Conservation (phyloP, 345 rosid genomes). For the Ceriops decandra region DNA sequence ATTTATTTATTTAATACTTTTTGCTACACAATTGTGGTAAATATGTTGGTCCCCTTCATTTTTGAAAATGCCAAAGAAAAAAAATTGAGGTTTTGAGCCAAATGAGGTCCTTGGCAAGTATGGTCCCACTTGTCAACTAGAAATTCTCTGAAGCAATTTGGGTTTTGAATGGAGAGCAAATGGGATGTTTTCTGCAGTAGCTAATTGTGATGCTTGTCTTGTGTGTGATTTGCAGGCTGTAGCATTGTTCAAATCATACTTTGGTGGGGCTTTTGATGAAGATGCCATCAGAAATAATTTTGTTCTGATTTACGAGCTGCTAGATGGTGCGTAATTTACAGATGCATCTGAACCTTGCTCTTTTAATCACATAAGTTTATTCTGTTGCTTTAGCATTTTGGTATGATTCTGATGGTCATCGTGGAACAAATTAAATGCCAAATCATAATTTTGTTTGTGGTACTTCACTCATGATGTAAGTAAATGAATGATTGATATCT, state of each 20-base stretch:
- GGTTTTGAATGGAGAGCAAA: background rate
- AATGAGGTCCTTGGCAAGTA: background rate
- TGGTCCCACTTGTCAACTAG: no score
- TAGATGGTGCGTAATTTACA: conserved; percentile 61
- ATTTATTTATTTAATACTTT: no score
- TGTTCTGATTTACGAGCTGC: conserved; percentile 90
- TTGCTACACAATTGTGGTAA: background rate
- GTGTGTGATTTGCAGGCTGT: conserved; percentile 58
- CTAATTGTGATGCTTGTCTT: conserved; percentile 3
- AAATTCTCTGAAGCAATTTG: background rate
- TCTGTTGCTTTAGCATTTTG: background rate
- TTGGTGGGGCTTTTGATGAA: conserved; percentile 99
- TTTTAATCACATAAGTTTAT: background rate
- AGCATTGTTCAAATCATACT: conserved; percentile 91
- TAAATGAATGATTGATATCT: conserved; percentile 1
- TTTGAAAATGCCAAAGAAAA: background rate
- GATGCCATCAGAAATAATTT: conserved; percentile 95
- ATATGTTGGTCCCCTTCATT: background rate
- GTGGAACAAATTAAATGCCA: background rate
- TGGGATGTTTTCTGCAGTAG: background rate
- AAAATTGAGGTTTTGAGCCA: background rate
- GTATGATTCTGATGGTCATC: background rate
- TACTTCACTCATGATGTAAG: background rate
- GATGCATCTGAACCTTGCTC: background rate
- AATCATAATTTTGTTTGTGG: background rate